Conservation (phyloP, 169 alveolate genomes). For the Perkinsus marinus region DNA sequence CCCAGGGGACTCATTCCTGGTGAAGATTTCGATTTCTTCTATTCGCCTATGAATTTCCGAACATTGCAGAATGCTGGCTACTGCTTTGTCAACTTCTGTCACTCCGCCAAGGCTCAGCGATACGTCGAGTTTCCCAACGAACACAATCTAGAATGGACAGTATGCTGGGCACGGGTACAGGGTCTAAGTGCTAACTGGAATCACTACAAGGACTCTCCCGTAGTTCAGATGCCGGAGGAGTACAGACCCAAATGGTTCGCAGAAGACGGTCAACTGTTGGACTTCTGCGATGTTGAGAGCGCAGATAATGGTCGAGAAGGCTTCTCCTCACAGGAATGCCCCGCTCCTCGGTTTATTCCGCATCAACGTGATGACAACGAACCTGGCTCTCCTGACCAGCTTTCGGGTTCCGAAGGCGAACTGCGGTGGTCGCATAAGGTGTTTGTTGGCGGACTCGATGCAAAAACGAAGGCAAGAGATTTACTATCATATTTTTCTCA, state of each 20-base stretch:
- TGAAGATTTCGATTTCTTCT: not conserved
- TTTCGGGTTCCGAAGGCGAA: not conserved
- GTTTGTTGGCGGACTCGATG: conserved; percentile 42
- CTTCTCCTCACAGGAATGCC: no score
- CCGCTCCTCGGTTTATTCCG: no score
- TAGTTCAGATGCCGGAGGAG: not conserved
- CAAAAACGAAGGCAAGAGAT: conserved; percentile 29
- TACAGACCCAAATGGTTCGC: not conserved
- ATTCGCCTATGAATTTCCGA: not conserved
- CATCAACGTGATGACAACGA: no score
- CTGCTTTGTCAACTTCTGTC: not conserved
- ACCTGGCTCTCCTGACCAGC: no score
- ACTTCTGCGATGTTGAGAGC: not conserved
- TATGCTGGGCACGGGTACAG: not conserved
- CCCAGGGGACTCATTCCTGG: not conserved
- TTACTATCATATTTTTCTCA: conserved; percentile 25
- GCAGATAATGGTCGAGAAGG: no score
- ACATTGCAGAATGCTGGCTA: not conserved
- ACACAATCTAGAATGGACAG: not conserved
- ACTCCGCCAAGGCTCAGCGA: not conserved
- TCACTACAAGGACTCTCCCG: not conserved
- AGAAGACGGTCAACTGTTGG: not conserved
- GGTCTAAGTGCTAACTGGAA: not conserved
- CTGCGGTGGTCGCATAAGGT: conserved; percentile 15
- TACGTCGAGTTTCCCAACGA: not conserved